Evolutionary conservation across 2,329 filamentous ascomycete species (phyloP).

Genomic region (Niveomyces coronatus): DNA sequence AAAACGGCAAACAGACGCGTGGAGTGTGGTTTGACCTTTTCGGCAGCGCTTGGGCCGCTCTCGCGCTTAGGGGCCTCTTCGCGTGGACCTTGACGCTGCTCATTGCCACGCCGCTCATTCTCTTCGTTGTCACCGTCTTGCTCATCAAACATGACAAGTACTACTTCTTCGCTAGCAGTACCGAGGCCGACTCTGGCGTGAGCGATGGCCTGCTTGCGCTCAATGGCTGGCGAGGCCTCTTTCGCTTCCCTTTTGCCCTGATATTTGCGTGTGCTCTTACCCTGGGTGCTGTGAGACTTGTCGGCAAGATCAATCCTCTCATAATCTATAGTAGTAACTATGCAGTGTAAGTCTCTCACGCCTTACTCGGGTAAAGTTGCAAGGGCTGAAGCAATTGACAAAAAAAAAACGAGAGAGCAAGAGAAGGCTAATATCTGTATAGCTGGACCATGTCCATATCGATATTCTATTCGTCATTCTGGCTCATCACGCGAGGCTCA

Average conservation of each 20-base stretch:
- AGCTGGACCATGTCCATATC: conserved; percentile 78
- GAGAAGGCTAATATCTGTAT: conserved; percentile 12
- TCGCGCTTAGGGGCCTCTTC: conserved; percentile 74
- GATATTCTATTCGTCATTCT: conserved; percentile 69
- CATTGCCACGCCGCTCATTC: conserved; percentile 63
- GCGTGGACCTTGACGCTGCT: conserved; percentile 78
- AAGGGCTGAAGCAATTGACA: too few relatives aligned
- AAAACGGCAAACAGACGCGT: conserved; percentile 54
- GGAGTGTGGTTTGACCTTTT: conserved; percentile 95
- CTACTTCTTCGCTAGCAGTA: conserved; percentile 67
- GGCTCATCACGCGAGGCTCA: conserved; percentile 71
- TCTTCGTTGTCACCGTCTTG: conserved; percentile 59
- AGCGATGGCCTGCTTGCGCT: conserved; percentile 52
- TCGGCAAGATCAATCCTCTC: conserved; percentile 76
- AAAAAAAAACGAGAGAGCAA: too few relatives aligned
- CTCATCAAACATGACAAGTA: conserved; percentile 68
- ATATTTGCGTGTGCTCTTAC: conserved; percentile 56
- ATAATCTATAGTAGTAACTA: conserved; percentile 88
- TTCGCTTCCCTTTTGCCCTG: conserved; percentile 72
- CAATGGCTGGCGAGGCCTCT: conserved; percentile 71
- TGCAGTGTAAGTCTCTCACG: conserved; percentile 47
- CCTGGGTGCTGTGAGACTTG: conserved; percentile 60
- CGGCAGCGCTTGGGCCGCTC: conserved; percentile 66
- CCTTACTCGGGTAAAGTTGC: too few relatives aligned
- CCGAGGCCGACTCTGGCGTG: conserved; percentile 45